phyloP scores from a whole-genome alignment of 176 grass and related monocot genomes.

The Thalia dealbata region DNA sequence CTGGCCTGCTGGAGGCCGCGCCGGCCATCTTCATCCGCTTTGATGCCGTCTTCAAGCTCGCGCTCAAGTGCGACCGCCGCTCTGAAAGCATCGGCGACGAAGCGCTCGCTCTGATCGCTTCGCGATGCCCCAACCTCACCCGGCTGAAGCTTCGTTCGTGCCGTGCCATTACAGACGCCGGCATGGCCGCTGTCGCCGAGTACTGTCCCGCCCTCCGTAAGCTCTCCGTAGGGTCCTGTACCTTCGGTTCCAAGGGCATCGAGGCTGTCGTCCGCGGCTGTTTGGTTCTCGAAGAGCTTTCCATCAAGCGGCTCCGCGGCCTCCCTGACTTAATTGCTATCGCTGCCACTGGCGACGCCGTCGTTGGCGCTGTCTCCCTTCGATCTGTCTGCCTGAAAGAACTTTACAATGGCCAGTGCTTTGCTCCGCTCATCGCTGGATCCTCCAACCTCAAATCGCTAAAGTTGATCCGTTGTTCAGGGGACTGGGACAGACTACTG shows the following conservation, averaged over 20 bases:
- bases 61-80: conserved; percentile 10
- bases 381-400: conserved; percentile 78
- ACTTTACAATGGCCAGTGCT: conserved; percentile 80
- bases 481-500: conserved; percentile 64
- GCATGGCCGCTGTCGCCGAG: conserved; percentile 7
- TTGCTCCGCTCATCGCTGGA: conserved; percentile 43
- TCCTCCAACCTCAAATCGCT: conserved; percentile 59
- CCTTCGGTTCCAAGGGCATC: conserved; percentile 10
- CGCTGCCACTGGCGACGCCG: not conserved
- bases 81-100: conserved; percentile 13
- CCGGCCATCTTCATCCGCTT: not conserved
- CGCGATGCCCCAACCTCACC: conserved; percentile 8
- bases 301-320: conserved; percentile 17
- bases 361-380: not conserved
- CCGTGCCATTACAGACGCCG: conserved; percentile 6
- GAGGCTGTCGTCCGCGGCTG: conserved; percentile 6
- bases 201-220: conserved; percentile 7
- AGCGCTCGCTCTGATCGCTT: conserved; percentile 7
- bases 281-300: conserved; percentile 9
- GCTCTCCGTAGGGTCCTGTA: conserved; percentile 14
- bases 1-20: conserved; percentile 2
- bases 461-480: conserved; percentile 77
- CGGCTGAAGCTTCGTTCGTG: conserved; percentile 9
- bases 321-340: not conserved
- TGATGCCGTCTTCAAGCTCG: conserved; percentile 15